Evolutionary conservation across 129 eudicot genomes (phyloP), one percentile per base, ranked within the genome.

Genomic region (Pulicaria dysenterica): DNA sequence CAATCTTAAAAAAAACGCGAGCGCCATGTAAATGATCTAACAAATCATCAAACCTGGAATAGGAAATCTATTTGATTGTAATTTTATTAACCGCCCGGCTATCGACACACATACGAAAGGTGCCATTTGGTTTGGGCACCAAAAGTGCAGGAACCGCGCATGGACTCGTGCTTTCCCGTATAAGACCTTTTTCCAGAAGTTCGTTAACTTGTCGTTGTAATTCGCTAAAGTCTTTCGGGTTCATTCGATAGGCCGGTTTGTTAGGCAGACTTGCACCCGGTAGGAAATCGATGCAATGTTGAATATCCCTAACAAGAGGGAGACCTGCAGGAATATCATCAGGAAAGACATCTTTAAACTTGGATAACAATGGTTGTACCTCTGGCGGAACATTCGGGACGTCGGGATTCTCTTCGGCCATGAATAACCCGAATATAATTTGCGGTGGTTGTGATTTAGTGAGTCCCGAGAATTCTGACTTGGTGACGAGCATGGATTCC

Each of bases 371-470:
- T 1, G 42, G 64, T 58, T 31, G 1, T 34, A 61, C 34, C 1
- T n/a, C 67, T 5, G 47, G n/a, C 14, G 67, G 67, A 6, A 40
- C 48, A 2, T 1, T 0, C 34, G 47, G 19, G 1, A 41, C 3
- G 8, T 3, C 4, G 67, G 67, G 67, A n/a, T 61, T 61, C 6
- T 61, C 67, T 15, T 61, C 47, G 10, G 67, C 8, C 6, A 61
- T 39, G 2, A 61, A 15, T 0, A 61, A 11, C 7, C 48, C 49
- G 6, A 61, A 61, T 0, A 61, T 41, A 4, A 61, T 13, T 1
- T 39, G 67, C n/a, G n/a, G n/a, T n/a, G n/a, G n/a, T n/a, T n/a
- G n/a, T n/a, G n/a, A n/a, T n/a, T n/a, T n/a, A n/a, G n/a, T 8
- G 42, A 3, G 3, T 7, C 0, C 1, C 8, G 19, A 2, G 45